These are phyloP conservation scores for Fusarium sp. DNA, from an alignment of 2,329 filamentous ascomycete species.

Conservation along the genomic window DNA sequence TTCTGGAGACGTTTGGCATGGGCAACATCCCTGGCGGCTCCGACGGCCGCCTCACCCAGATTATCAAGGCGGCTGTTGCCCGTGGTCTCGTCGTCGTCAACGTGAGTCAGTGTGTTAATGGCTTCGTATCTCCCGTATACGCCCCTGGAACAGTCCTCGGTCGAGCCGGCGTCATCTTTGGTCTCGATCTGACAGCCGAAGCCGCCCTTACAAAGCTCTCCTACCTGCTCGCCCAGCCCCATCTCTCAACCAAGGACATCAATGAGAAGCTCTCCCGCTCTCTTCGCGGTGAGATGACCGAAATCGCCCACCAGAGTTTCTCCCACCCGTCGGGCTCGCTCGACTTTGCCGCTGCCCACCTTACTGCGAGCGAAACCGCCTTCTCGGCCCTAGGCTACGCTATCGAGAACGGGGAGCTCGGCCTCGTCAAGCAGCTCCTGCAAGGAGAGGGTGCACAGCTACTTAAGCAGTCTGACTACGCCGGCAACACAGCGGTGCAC, in stretches of 20 bases:
- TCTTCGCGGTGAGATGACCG: constrained; percentile 88
- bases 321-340: constrained; percentile 77
- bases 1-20: constrained; percentile 94
- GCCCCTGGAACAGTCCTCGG: constrained; percentile 84
- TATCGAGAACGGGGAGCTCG: constrained; percentile 79
- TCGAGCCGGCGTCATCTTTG: constrained; percentile 88
- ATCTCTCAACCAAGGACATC: constrained; percentile 76
- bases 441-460: constrained; percentile 76
- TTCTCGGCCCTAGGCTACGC: constrained; percentile 86
- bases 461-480: constrained; percentile 84
- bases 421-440: constrained; percentile 77
- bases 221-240: constrained; percentile 82
- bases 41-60: constrained; percentile 83
- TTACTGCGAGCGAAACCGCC: constrained; percentile 71
- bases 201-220: constrained; percentile 92
- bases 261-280: constrained; percentile 80
- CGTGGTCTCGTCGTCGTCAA: constrained; percentile 91
- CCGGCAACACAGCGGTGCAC: constrained; percentile 81
- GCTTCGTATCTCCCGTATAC: constrained; percentile 84
- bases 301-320: constrained; percentile 80
- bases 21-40: constrained; percentile 90
- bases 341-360: constrained; percentile 59
- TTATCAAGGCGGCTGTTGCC: constrained; percentile 83
- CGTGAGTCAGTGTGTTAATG: constrained; percentile 88
- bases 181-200: constrained; percentile 90